Base-by-base conservation (phyloP, 495 filamentous ascomycete species). In the Trichoderma erinaceum region DNA sequence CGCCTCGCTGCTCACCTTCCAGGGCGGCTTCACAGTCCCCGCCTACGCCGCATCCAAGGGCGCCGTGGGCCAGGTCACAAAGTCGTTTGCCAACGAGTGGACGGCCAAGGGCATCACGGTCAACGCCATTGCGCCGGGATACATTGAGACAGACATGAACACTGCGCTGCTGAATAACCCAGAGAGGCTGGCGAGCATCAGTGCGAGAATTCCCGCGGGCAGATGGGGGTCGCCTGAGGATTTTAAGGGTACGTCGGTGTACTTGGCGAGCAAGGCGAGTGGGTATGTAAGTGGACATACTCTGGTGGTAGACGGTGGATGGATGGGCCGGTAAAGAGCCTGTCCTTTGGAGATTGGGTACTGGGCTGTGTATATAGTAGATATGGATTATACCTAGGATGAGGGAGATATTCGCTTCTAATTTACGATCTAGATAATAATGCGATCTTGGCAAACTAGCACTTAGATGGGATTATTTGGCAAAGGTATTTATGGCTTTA, bases 131-230 rank as follows among this genome's bases (percentile, higher is more conserved):
- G 90, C 90, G n/a, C 86, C 86, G 2, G 86, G 86, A 1, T 97
- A 97, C 73, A 90, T 97, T 66, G 91, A 84, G 52, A 97, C 93
- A 10, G 92, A 97, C 65, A 97, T 97, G 93, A 97, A 97, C 75
- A 83, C 80, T 58, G 93, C 92, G 7, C 75, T 97, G 74, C 85
- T 96, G 56, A 84, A 88, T 21, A 89, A 97, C 73, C 71, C 82
- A 68, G 83, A 82, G 67, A 78, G 94, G 65, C 83, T 89, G 69
- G 83, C 80, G 66, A 88, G 88, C 67, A 96, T 97, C 67, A 83
- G 89, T 77, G 90, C 85, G 18, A 80, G 93, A 68, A 97, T 97
- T 64, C 93, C 94, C 7, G 90, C 89, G 1, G 92, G 89, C 3
- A 79, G 92, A 74, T 97, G 93, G 93, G 93, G 93, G 1, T 83